A percentile compares a stretch with the other conserved stretches of the same genome.
These are phyloP conservation scores for Vitis amurensis DNA, from an alignment of 164 flowering plant genomes.

Conservation along the genomic window DNA sequence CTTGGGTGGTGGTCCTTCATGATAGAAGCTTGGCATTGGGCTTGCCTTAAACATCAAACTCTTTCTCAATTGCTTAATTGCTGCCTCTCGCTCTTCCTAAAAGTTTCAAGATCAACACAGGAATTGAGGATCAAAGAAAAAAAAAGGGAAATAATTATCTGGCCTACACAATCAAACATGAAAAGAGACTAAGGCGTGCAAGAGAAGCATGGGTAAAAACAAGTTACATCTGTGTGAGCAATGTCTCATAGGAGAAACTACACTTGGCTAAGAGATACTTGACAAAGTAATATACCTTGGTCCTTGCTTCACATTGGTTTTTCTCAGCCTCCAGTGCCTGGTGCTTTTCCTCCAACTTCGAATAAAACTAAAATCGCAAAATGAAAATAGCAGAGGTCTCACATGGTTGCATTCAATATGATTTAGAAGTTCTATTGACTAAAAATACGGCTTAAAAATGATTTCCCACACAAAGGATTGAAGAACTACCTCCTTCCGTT, in stretches of 20 bases:
- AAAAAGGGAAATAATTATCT: not conserved
- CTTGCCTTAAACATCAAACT: constrained; percentile 47
- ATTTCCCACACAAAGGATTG: not conserved
- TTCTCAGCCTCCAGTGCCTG: constrained; percentile 66
- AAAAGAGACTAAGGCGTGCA: not conserved
- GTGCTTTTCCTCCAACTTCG: constrained; percentile 66
- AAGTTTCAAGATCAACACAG: constrained; percentile 5
- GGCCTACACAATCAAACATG: not conserved
- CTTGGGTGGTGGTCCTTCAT: constrained; percentile 45
- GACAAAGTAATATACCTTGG: constrained; percentile 37
- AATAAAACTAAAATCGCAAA: constrained; percentile 40
- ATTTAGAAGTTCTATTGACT: no score
- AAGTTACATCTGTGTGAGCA: not conserved
- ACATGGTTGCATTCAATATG: no score
- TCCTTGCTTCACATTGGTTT: constrained; percentile 56
- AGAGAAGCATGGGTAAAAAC: not conserved
- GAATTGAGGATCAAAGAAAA: not conserved
- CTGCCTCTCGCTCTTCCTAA: constrained; percentile 47
- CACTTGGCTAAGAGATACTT: not conserved
- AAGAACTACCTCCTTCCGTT: constrained; percentile 56
- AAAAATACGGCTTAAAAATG: not conserved
- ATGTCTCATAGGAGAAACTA: no score
- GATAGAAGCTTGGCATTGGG: constrained; percentile 54
- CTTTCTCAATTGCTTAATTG: constrained; percentile 42
- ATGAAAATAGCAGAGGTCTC: no score